A percentile compares a stretch with the other conserved stretches of the same genome.
Conservation (phyloP, 805 yeast genomes). For the Cephaloascus albidus region DNA sequence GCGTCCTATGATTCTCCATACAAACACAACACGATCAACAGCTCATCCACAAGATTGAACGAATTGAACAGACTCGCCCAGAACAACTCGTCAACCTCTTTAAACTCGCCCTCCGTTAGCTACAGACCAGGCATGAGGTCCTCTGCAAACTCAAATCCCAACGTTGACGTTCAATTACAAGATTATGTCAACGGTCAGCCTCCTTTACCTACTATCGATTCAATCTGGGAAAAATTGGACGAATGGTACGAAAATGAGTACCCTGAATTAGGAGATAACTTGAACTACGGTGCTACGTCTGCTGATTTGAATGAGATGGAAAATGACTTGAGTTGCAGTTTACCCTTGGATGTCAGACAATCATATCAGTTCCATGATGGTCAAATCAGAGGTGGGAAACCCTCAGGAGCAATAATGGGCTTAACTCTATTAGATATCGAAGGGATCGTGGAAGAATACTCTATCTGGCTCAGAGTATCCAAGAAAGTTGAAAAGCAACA, state of each 20-base stretch:
- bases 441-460: conserved; percentile 28
- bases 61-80: conserved; percentile 22
- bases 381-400: conserved; percentile 34
- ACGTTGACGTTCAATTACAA: conserved; percentile 22
- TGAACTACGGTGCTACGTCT: conserved; percentile 32
- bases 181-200: conserved; percentile 24
- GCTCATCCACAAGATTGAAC: conserved; percentile 14
- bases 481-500: conserved; percentile 28
- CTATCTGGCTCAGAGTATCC: conserved; percentile 31
- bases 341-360: conserved; percentile 34
- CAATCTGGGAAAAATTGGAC: conserved; percentile 33
- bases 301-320: conserved; percentile 38
- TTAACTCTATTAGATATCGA: conserved; percentile 31
- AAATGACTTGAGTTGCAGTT: conserved; percentile 29
- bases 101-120: conserved; percentile 13
- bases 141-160: conserved; percentile 17
- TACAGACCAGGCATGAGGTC: conserved; percentile 34
- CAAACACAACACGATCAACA: conserved; percentile 11
- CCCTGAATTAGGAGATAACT: conserved; percentile 33
- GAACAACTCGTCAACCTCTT: conserved; percentile 13
- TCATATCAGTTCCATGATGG: conserved; percentile 37
- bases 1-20: conserved; percentile 32
- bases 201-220: conserved; percentile 29
- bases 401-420: conserved; percentile 35
- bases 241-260: conserved; percentile 34